These are phyloP conservation scores for Trypanosoma cruzi DNA, from an alignment of 208 protist species.

Conservation along the genomic window DNA sequence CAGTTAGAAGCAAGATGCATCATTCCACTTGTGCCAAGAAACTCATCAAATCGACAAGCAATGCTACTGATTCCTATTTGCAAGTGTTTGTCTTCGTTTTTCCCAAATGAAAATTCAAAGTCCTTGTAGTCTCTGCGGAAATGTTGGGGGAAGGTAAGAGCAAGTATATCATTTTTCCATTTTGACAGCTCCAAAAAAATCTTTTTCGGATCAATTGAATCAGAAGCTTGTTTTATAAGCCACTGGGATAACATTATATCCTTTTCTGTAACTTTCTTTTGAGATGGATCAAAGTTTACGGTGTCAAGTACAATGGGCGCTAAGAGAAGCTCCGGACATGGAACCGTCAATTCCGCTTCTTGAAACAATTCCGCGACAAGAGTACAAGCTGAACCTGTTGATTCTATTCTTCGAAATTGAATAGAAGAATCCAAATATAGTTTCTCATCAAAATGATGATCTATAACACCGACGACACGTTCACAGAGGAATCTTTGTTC, in stretches of 20 bases:
- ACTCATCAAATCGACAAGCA: conserved; percentile 61
- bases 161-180: conserved; percentile 81
- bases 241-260: conserved; percentile 59
- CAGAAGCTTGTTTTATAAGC: conserved; percentile 30
- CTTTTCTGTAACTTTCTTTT: conserved; percentile 78
- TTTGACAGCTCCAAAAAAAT: conserved; percentile 56
- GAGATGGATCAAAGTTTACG: conserved; percentile 72
- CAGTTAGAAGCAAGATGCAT: conserved; percentile 34
- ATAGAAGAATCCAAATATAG: conserved; percentile 39
- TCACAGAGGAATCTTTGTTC: conserved; percentile 35
- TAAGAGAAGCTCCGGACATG: conserved; percentile 57
- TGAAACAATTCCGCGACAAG: conserved; percentile 70
- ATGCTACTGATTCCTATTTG: conserved; percentile 76
- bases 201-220: conserved; percentile 12
- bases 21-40: conserved; percentile 34
- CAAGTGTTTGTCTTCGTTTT: conserved; percentile 15
- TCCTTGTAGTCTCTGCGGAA: conserved; percentile 82
- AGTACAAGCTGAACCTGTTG: conserved; percentile 78
- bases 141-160: conserved; percentile 68
- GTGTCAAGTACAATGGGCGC: conserved; percentile 84
- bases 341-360: conserved; percentile 38
- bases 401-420: conserved; percentile 47
- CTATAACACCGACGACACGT: conserved; percentile 69
- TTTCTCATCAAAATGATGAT: conserved; percentile 86
- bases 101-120: conserved; percentile 48